Conservation (phyloP, 257 asterid genomes). For the Euphrasia confusa region DNA sequence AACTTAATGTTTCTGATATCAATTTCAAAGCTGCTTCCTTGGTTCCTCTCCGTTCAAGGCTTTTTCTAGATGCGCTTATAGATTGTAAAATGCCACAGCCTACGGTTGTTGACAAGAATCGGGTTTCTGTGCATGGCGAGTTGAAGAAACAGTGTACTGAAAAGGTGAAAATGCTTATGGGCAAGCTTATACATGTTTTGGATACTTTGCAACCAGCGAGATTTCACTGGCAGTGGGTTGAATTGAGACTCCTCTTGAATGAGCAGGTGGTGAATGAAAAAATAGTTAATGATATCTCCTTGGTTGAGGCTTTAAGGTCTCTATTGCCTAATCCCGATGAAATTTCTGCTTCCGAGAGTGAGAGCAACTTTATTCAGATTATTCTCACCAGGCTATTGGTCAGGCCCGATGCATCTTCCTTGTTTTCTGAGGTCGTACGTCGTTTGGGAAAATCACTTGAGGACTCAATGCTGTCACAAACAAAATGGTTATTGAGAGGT, state of each 20-base stretch:
- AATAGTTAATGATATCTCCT: conserved; percentile 50
- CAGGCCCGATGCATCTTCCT: conserved; percentile 83
- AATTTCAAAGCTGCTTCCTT: conserved; percentile 50
- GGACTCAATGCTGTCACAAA: conserved; percentile 70
- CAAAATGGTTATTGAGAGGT: conserved; percentile 79
- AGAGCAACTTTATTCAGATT: conserved; percentile 62
- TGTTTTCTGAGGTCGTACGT: conserved; percentile 71
- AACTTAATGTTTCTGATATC: conserved; percentile 43
- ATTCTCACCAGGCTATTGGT: conserved; percentile 69
- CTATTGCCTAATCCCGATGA: conserved; percentile 56
- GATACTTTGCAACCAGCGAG: conserved; percentile 79
- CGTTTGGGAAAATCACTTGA: conserved; percentile 70
- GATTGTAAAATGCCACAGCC: conserved; percentile 61
- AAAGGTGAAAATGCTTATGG: conserved; percentile 47
- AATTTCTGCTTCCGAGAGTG: conserved; percentile 57
- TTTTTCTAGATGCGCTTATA: conserved; percentile 64
- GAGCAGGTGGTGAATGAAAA: conserved; percentile 72
- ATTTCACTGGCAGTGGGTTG: conserved; percentile 93
- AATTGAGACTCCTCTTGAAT: conserved; percentile 69
- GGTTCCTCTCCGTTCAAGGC: conserved; percentile 76
- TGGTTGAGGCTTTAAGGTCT: conserved; percentile 59
- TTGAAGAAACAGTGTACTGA: conserved; percentile 44
- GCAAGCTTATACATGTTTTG: conserved; percentile 57
- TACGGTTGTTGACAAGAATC: conserved; percentile 30
- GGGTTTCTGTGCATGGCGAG: conserved; percentile 43